Percentiles rank a stretch among this genome's conserved stretches.
Conservation (phyloP, 1,284 basidiomycete genomes). For the Ceratobasidium sp. region DNA sequence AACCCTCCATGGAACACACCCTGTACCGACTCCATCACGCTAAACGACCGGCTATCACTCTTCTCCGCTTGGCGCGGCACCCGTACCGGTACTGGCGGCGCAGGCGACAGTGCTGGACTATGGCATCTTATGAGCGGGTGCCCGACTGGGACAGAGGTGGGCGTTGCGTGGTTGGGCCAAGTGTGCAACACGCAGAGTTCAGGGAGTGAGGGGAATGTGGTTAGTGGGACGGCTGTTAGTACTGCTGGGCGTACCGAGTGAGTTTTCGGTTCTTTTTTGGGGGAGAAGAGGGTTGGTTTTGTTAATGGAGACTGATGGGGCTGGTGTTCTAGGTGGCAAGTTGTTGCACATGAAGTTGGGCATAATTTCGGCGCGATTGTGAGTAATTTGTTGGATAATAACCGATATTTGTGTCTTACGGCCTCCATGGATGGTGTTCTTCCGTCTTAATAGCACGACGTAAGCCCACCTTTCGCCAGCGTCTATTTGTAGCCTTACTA, state of each 20-base stretch:
- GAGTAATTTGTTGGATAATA: slow-evolving; percentile 56
- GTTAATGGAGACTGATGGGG: slow-evolving; percentile 47
- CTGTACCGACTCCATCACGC: slow-evolving; percentile 62
- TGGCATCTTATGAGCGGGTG: slow-evolving; percentile 95
- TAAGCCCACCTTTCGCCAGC: too few species aligned
- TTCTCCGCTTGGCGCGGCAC: slow-evolving; percentile 88
- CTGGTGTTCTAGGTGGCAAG: slow-evolving; percentile 76
- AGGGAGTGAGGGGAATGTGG: slow-evolving; percentile 56
- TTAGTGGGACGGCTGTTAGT: slow-evolving; percentile 88
- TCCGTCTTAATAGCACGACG: slow-evolving; percentile 2
- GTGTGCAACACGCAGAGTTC: slow-evolving; percentile 55
- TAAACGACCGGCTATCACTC: slow-evolving; percentile 80
- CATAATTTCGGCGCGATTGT: slow-evolving; percentile 93
- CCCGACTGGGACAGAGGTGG: slow-evolving; percentile 72
- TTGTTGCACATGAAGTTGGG: slow-evolving; percentile 91
- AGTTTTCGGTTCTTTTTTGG: background rate
- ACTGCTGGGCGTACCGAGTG: slow-evolving; percentile 67
- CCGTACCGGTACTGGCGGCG: slow-evolving; percentile 62
- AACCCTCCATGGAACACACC: slow-evolving; percentile 62
- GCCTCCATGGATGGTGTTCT: too few species aligned
- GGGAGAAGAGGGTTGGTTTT: slow-evolving; percentile 61
- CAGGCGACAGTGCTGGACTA: slow-evolving; percentile 77
- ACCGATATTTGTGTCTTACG: too few species aligned
- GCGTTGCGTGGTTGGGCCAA: slow-evolving; percentile 88
- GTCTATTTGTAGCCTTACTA: too few species aligned